A percentile compares a stretch with the other conserved stretches of the same genome.
Conservation (phyloP, 306 rosid species). For the Acacia crassicarpa region DNA sequence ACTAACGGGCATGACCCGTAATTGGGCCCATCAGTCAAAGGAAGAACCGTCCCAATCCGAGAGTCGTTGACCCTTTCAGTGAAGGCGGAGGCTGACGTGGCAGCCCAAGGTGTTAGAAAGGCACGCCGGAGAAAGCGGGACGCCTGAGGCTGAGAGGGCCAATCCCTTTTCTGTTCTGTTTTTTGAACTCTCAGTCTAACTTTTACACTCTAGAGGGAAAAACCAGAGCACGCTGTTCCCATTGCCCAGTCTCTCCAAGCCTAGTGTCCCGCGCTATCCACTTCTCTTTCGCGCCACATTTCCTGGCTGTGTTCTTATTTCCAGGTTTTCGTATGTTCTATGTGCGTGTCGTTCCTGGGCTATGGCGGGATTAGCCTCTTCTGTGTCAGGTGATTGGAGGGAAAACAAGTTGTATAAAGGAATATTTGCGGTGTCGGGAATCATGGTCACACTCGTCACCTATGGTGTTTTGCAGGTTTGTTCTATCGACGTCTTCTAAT, state of each 20-base stretch:
- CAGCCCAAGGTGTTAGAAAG: slow-evolving; percentile 22
- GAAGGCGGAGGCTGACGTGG: slow-evolving; percentile 25
- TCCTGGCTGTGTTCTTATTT: neutral
- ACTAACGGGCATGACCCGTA: neutral
- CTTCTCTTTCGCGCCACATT: neutral
- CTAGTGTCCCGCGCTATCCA: slow-evolving; percentile 4
- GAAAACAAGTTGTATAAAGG: slow-evolving; percentile 65
- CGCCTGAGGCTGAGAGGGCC: slow-evolving; percentile 8
- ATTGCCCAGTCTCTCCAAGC: slow-evolving; percentile 19
- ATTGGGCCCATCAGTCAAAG: slow-evolving; percentile 4
- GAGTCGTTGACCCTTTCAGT: neutral
- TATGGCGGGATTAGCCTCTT: slow-evolving; percentile 64
- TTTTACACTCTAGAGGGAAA: neutral
- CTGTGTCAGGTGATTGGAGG: slow-evolving; percentile 21
- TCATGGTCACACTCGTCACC: slow-evolving; percentile 92
- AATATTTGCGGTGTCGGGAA: slow-evolving; percentile 72
- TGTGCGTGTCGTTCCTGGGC: slow-evolving; percentile 20
- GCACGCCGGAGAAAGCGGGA: slow-evolving; percentile 36
- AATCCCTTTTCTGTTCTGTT: too few relatives aligned
- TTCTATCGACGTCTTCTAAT: neutral
- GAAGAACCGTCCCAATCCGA: neutral
- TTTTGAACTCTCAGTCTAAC: neutral
- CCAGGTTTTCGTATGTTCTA: slow-evolving; percentile 19
- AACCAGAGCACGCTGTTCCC: neutral
- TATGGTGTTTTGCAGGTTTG: slow-evolving; percentile 91